Evolutionary conservation across 208 protist genomes (phyloP).

Genomic region (Acanthamoeba healyi): DNA sequence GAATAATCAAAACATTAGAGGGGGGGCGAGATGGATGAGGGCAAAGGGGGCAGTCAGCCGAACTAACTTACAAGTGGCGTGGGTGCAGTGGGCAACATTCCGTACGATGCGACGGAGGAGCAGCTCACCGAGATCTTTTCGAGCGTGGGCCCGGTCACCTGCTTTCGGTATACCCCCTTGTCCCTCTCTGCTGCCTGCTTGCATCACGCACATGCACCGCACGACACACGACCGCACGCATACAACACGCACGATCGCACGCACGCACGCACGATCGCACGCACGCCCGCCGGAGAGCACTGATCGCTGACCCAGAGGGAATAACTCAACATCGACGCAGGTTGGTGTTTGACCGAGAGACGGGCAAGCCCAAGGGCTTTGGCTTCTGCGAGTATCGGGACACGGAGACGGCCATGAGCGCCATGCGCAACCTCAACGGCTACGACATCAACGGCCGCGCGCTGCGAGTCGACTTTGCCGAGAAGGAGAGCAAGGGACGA

Average conservation of each 20-base stretch:
- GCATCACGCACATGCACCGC: neutral
- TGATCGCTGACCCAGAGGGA: neutral
- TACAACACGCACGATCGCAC: too few species aligned
- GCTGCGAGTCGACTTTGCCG: conserved; percentile 83
- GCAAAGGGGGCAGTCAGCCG: neutral
- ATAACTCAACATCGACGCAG: conserved; percentile 62
- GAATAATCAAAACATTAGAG: neutral
- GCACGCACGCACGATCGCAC: neutral
- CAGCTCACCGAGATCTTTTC: conserved; percentile 87
- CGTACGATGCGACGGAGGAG: conserved; percentile 89
- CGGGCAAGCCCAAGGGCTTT: conserved; percentile 87
- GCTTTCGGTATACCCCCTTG: conserved; percentile 74
- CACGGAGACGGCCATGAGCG: conserved; percentile 83
- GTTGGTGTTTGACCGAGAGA: conserved; percentile 87
- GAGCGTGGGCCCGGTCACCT: conserved; percentile 84
- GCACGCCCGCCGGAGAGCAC: too few species aligned
- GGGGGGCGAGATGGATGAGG: neutral
- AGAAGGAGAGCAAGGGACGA: conserved; percentile 79
- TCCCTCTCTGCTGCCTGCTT: neutral
- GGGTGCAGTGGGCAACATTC: conserved; percentile 91
- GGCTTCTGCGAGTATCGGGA: conserved; percentile 90
- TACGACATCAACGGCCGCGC: conserved; percentile 82
- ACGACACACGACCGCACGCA: neutral
- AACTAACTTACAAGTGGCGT: neutral
- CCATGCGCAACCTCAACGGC: conserved; percentile 86